These are phyloP conservation scores for Malania oleifera DNA, from an alignment of 164 flowering plant genomes.

Conservation along the genomic window DNA sequence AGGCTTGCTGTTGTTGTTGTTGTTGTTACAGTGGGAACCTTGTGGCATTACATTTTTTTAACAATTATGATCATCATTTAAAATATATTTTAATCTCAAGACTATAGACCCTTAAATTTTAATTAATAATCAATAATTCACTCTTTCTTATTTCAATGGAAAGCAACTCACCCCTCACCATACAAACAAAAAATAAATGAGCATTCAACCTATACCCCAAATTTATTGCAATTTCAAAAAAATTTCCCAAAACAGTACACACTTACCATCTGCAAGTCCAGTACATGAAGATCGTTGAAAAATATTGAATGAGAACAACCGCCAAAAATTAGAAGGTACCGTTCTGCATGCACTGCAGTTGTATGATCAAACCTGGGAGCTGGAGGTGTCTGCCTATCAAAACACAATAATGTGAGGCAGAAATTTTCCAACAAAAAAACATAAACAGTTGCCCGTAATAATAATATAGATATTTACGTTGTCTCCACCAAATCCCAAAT, in stretches of 20 bases:
- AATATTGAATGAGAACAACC: conserved; percentile 90
- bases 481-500: conserved; percentile 57
- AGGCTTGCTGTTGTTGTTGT: too few species aligned
- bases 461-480: conserved; percentile 35
- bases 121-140: not conserved
- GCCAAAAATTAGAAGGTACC: conserved; percentile 82
- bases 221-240: not conserved
- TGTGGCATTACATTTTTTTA: too few species aligned
- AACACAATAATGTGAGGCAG: conserved; percentile 27
- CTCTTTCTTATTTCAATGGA: not conserved
- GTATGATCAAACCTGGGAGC: conserved; percentile 91
- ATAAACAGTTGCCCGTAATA: not conserved
- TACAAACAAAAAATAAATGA: not conserved
- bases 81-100: too few species aligned
- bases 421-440: conserved; percentile 12
- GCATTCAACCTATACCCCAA: not conserved
- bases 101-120: too few species aligned
- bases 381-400: conserved; percentile 74
- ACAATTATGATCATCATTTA: too few species aligned
- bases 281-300: conserved; percentile 84
- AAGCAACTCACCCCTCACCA: not conserved
- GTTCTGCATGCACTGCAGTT: conserved; percentile 72
- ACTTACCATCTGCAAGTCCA: conserved; percentile 82
- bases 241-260: not conserved
- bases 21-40: too few species aligned